Base-by-base conservation (phyloP, 352 stramenopile species). In the Blastocystis sp. region DNA sequence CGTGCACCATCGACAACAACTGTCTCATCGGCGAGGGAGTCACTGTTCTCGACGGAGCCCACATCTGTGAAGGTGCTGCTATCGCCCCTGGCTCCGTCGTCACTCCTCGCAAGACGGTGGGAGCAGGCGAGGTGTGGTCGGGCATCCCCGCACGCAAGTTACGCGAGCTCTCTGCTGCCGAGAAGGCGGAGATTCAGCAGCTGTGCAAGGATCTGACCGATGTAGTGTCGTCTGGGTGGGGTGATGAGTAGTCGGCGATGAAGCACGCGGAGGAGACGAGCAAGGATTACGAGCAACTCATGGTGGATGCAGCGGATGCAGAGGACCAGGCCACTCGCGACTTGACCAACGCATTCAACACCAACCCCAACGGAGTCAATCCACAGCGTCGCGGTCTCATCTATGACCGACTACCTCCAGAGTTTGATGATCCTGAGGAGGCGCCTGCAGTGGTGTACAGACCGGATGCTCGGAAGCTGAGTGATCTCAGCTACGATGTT, bases 1-100 rank as follows among this genome's bases (percentile, higher is more conserved):
- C 77, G 2, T 76, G 62, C 66, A 88, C 77, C 18, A 88, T 88
- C 50, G 77, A 79, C n/a, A 59, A 88, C 66, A 88, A 88, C 47
- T 88, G 77, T 43, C 29, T 88, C 20, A 79, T 88, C 41, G 77
- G 77, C 53, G 77, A 76, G 37, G 77, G 77, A 29, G 66, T 62
- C 5, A 88, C 77, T n/a, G 66, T 88, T 47, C 66, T 88, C 11
- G 77, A 88, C 45, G 50, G 29, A 66, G 55, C 66, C 20, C 62
- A 79, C 55, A 88, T 88, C 62, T 76, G 66, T 26, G 62, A 76
- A 20, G 62, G 66, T 11, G 62, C 77, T 23, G 77, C 77, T 15
- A 79, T 88, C 29, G 77, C 63, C 18, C 77, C 77, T 43, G 77
- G 77, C 18, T 88, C 77, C 23, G 77, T 88, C 8, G 77, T 88